Conservation (phyloP, 495 filamentous ascomycete species). For the Oleoguttula mirabilis region DNA sequence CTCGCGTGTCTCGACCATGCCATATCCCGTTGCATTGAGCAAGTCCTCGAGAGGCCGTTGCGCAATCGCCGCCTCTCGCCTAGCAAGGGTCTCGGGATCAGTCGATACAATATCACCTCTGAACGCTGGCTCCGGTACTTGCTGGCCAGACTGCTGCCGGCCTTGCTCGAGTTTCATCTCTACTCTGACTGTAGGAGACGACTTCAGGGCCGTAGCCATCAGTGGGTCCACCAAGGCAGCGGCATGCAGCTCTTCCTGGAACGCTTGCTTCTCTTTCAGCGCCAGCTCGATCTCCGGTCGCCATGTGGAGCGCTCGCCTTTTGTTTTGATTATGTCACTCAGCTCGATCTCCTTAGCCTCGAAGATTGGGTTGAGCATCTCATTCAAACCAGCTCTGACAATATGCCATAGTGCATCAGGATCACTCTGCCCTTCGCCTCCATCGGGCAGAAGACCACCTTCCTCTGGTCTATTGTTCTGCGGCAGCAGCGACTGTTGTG, state of each 20-base stretch:
- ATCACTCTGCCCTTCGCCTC: neutral
- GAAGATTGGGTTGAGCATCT: conserved; percentile 79
- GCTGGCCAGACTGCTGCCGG: too few relatives aligned
- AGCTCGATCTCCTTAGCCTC: conserved; percentile 65
- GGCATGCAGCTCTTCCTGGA: conserved; percentile 1
- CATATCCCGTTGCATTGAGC: conserved; percentile 7
- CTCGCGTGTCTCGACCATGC: neutral
- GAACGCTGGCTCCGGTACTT: conserved; percentile 1
- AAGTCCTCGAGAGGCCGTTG: conserved; percentile 13
- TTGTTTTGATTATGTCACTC: conserved; percentile 53
- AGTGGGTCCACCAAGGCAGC: conserved; percentile 10
- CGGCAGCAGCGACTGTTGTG: neutral
- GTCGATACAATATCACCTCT: conserved; percentile 8
- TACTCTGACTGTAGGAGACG: neutral
- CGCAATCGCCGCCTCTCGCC: conserved; percentile 10
- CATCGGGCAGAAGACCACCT: neutral
- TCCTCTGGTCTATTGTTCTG: neutral
- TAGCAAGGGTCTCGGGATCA: conserved; percentile 10
- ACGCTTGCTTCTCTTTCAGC: conserved; percentile 1
- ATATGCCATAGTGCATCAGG: conserved; percentile 77
- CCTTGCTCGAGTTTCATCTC: neutral
- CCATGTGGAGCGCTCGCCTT: conserved; percentile 46
- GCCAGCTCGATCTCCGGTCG: conserved; percentile 26
- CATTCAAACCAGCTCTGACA: conserved; percentile 81
- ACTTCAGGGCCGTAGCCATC: conserved; percentile 10